phyloP scores from a whole-genome alignment of 1,284 basidiomycete genomes.

The Stereum hirsutum region DNA sequence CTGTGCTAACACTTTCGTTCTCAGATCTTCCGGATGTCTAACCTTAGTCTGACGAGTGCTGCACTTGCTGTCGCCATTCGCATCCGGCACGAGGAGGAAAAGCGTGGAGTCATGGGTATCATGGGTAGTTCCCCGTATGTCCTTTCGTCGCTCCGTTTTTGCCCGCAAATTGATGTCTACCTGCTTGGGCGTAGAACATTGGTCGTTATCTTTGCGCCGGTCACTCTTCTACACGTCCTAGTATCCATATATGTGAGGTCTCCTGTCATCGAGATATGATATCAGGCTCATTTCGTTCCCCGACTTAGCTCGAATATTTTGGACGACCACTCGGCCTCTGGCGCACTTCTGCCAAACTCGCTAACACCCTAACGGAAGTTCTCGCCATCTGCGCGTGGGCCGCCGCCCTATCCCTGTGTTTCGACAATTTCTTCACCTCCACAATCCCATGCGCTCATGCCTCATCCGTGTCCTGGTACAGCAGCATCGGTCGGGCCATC shows the following conservation, averaged over 20 bases:
- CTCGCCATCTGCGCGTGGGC: constrained; percentile 91
- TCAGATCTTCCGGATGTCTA: constrained; percentile 78
- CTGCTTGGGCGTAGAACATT: too few species aligned
- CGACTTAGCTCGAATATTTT: constrained; percentile 76
- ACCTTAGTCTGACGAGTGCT: constrained; percentile 74
- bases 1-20: constrained; percentile 14
- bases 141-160: neutral
- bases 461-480: constrained; percentile 63
- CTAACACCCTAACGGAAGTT: constrained; percentile 75
- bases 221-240: constrained; percentile 83
- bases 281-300: constrained; percentile 6
- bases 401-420: constrained; percentile 77
- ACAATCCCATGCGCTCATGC: constrained; percentile 64
- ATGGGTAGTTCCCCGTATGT: constrained; percentile 78
- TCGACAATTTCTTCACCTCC: constrained; percentile 90
- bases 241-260: constrained; percentile 67
- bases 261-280: constrained; percentile 3
- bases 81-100: constrained; percentile 54
- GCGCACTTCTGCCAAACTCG: constrained; percentile 75
- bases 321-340: constrained; percentile 85
- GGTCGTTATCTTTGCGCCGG: constrained; percentile 80
- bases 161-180: neutral
- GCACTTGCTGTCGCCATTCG: constrained; percentile 76
- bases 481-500: constrained; percentile 39
- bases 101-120: constrained; percentile 47